Base-by-base conservation (phyloP, 2,329 filamentous ascomycete genomes). In the Colletotrichum phormii region DNA sequence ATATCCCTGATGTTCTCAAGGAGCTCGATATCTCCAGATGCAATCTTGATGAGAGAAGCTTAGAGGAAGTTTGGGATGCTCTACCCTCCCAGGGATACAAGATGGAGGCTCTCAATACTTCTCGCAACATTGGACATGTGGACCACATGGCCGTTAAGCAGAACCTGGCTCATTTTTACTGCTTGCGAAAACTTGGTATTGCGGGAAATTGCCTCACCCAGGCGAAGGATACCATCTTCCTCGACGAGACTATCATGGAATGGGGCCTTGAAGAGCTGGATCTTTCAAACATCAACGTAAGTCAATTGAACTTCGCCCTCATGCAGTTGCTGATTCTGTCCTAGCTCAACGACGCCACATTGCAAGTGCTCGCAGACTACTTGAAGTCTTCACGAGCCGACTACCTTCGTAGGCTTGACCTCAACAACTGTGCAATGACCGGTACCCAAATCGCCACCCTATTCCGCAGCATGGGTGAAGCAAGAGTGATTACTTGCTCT, bases 261-360 rank as follows among this genome's bases (percentile, higher is more conserved):
- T 87, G 86, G 82, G 80, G 81, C n/a, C 80, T 90, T 29, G 85
- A 89, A 76, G 87, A 88, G 70, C 79, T 90, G 18, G 85, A 90
- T 74, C 79, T 90, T 33, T 89, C 89, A 3, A 85, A 86, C 5
- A 89, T 88, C 78, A 85, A 86, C 81, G 86, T 89, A 78, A 74
- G 82, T 76, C 29, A 13, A 26, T 29, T n/a, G 5, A 57, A 18
- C 7, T n/a, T 46, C 18, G 13, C 8, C 8, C 5, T 60, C 71
- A 26, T 42, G 77, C 64, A 78, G 63, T 35, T n/a, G 54, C 73
- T 75, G 29, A 75, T 49, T 29, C 12, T 29, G 24, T 3, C 64
- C 7, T 7, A 88, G 86, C 79, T 89, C 46, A 89, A 89, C 66
- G 82, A 85, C 54, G 84, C 84, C 8, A 89, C 88, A 0, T 76